Conservation (phyloP, 1,284 basidiomycete genomes). For the Omphalotus olearius region DNA sequence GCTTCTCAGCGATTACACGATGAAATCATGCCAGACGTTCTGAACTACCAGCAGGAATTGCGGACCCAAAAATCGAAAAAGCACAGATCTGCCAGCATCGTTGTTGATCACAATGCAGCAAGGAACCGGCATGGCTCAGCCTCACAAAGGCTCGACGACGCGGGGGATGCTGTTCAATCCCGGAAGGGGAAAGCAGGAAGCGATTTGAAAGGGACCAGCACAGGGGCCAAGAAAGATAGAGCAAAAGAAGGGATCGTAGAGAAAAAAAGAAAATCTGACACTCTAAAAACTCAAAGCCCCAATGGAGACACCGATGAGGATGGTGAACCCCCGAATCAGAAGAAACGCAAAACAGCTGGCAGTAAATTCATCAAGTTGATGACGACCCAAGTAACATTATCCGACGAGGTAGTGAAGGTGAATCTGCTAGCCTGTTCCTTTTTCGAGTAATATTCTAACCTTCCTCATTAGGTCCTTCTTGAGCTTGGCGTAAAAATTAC, state of each 20-base stretch:
- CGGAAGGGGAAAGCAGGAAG: constrained; percentile 14
- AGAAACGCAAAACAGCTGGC: constrained; percentile 13
- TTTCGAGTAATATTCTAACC: constrained; percentile 5
- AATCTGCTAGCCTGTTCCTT: constrained; percentile 14
- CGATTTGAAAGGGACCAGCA: constrained; percentile 10
- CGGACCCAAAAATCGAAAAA: constrained; percentile 10
- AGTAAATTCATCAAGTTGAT: constrained; percentile 38
- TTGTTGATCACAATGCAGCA: constrained; percentile 17
- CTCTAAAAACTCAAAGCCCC: neutral
- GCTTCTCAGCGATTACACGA: constrained; percentile 61
- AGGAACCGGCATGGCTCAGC: constrained; percentile 9
- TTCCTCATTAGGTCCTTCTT: constrained; percentile 41
- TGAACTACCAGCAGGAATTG: constrained; percentile 65
- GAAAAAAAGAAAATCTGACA: constrained; percentile 6
- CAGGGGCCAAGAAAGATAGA: constrained; percentile 16
- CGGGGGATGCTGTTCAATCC: constrained; percentile 16
- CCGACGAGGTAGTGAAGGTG: constrained; percentile 54
- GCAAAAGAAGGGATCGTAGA: constrained; percentile 10
- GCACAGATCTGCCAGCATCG: constrained; percentile 6
- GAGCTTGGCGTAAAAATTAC: constrained; percentile 64
- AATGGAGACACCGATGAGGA: constrained; percentile 4
- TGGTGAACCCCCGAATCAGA: neutral
- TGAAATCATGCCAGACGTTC: constrained; percentile 72
- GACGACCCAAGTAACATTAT: constrained; percentile 55
- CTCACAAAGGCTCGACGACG: constrained; percentile 6